A percentile compares a stretch with the other conserved stretches of the same genome.
phyloP scores from a whole-genome alignment of 1,284 basidiomycete genomes.

The Ganoderma sinense region DNA sequence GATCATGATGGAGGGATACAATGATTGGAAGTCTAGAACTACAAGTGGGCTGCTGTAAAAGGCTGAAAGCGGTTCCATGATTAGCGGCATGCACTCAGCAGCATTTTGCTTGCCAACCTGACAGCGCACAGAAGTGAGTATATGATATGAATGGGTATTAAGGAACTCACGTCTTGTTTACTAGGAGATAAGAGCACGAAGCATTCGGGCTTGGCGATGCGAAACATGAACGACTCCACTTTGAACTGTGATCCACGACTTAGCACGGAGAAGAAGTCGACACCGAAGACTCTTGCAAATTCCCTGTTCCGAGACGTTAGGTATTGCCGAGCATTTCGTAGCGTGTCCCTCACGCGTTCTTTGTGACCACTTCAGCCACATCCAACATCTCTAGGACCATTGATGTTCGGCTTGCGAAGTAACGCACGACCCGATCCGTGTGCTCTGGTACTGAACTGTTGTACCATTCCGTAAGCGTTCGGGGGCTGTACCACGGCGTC shows the following conservation, averaged over 20 bases:
- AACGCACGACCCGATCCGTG: constrained; percentile 61
- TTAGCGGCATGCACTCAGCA: constrained; percentile 92
- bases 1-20: constrained; percentile 98
- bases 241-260: constrained; percentile 97
- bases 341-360: constrained; percentile 76
- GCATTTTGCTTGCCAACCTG: constrained; percentile 97
- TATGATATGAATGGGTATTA: not conserved
- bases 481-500: constrained; percentile 77
- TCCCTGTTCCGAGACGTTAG: constrained; percentile 61
- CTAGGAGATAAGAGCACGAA: constrained; percentile 91
- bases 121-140: constrained; percentile 9
- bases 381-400: constrained; percentile 84
- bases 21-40: constrained; percentile 94
- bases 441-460: constrained; percentile 65
- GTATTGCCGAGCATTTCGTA: not conserved
- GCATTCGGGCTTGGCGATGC: constrained; percentile 97
- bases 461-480: constrained; percentile 81
- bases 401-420: constrained; percentile 69
- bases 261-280: constrained; percentile 96
- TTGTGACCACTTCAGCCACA: constrained; percentile 82
- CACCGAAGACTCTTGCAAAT: constrained; percentile 95
- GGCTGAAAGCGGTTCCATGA: constrained; percentile 93
- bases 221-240: constrained; percentile 98
- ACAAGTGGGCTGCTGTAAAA: constrained; percentile 93
- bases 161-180: constrained; percentile 72